A percentile compares a stretch with the other conserved stretches of the same genome.
Evolutionary conservation across 352 stramenopile species (phyloP).

Genomic region (Thraustotheca clavata): DNA sequence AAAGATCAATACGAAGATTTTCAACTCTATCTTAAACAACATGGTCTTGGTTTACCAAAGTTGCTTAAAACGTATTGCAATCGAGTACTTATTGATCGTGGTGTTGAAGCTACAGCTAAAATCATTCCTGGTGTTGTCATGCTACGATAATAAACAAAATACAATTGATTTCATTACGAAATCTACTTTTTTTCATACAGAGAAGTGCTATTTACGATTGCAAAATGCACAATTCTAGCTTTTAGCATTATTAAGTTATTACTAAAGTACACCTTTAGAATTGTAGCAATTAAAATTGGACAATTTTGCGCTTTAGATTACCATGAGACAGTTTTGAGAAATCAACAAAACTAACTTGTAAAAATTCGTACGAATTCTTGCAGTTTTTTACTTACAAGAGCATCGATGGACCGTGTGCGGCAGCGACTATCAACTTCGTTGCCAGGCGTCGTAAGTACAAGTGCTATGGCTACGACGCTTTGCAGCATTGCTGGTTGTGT

Average conservation of each 20-base stretch:
- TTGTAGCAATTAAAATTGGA: too few species aligned
- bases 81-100: not conserved
- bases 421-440: slow-evolving; percentile 1
- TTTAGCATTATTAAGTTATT: too few species aligned
- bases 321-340: too few species aligned
- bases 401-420: slow-evolving; percentile 4
- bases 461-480: not conserved
- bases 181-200: too few species aligned
- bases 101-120: not conserved
- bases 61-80: not conserved
- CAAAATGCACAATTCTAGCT: too few species aligned
- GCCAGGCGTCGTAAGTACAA: not conserved
- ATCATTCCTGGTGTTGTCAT: slow-evolving; percentile 4
- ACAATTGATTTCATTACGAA: too few species aligned
- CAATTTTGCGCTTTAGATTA: too few species aligned
- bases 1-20: not conserved
- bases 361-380: too few species aligned
- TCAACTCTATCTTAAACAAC: not conserved
- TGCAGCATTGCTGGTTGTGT: not conserved
- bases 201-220: too few species aligned
- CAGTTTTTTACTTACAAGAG: not conserved
- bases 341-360: too few species aligned
- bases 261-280: too few species aligned
- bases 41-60: not conserved
- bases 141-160: not conserved